Conservation (phyloP, 1,284 basidiomycete species). For the Salmacisia buchloeana region DNA sequence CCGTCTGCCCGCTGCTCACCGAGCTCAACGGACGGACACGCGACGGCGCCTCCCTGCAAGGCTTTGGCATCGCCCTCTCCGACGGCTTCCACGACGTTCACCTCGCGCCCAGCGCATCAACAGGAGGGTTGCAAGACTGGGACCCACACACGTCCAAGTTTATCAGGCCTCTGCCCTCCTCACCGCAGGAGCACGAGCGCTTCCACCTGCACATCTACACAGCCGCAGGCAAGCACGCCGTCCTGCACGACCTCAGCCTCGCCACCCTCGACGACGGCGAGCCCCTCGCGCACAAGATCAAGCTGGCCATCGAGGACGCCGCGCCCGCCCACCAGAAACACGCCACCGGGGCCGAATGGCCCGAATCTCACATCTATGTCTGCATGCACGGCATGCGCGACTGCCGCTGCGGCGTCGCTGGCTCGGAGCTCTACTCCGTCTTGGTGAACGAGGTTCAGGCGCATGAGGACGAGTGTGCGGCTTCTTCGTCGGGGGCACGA, state of each 20-base stretch:
- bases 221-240: slow-evolving; percentile 31
- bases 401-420: slow-evolving; percentile 51
- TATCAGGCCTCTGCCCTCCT: slow-evolving; percentile 30
- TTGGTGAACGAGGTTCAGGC: too few relatives aligned
- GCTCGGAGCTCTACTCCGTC: slow-evolving; percentile 42
- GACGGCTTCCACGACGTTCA: slow-evolving; percentile 15
- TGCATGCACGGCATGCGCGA: slow-evolving; percentile 50
- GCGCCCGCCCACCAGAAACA: slow-evolving; percentile 18
- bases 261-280: slow-evolving; percentile 25
- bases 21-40: slow-evolving; percentile 37
- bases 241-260: slow-evolving; percentile 33
- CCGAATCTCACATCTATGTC: slow-evolving; percentile 46
- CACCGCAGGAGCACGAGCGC: slow-evolving; percentile 29
- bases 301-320: slow-evolving; percentile 17
- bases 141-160: slow-evolving; percentile 29
- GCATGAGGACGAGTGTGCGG: slow-evolving; percentile 24
- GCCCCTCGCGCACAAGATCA: slow-evolving; percentile 18
- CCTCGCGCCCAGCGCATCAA: slow-evolving; percentile 10
- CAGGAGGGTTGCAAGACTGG: slow-evolving; percentile 20
- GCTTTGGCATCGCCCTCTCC: slow-evolving; percentile 37
- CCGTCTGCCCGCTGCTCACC: slow-evolving; percentile 31
- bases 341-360: too few relatives aligned
- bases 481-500: too few relatives aligned
- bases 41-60: slow-evolving; percentile 31
- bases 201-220: slow-evolving; percentile 31